Conservation (phyloP, 495 filamentous ascomycete species). For the Talaromyces stipitatus region DNA sequence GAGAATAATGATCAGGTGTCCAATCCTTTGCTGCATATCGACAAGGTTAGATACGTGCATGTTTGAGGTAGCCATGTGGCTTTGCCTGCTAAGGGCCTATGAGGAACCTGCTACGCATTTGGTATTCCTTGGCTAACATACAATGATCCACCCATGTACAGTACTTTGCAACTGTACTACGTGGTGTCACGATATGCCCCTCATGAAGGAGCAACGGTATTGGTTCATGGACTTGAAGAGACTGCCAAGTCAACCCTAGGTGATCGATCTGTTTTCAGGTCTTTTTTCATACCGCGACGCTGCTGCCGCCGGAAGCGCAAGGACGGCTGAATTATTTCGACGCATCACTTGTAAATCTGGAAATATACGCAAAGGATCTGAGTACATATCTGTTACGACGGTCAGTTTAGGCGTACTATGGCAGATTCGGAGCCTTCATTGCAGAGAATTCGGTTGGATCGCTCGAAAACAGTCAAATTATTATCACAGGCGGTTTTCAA, state of each 20-base stretch:
- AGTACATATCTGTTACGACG: background rate
- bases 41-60: background rate
- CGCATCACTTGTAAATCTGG: background rate
- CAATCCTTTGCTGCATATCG: background rate
- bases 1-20: background rate
- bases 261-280: background rate
- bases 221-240: background rate
- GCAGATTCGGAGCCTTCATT: background rate
- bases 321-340: background rate
- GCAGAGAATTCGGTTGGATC: background rate
- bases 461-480: background rate
- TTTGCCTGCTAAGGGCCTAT: background rate
- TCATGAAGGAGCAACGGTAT: background rate
- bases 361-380: too few relatives aligned
- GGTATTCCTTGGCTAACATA: background rate
- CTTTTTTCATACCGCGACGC: background rate
- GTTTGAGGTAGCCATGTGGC: background rate
- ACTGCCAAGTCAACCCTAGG: background rate
- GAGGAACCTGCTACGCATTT: background rate
- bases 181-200: background rate
- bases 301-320: background rate
- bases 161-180: background rate
- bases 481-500: background rate
- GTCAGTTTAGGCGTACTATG: too few relatives aligned
- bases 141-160: background rate